Conservation (phyloP, 1,284 basidiomycete genomes). For the Austropuccinia psidii region DNA sequence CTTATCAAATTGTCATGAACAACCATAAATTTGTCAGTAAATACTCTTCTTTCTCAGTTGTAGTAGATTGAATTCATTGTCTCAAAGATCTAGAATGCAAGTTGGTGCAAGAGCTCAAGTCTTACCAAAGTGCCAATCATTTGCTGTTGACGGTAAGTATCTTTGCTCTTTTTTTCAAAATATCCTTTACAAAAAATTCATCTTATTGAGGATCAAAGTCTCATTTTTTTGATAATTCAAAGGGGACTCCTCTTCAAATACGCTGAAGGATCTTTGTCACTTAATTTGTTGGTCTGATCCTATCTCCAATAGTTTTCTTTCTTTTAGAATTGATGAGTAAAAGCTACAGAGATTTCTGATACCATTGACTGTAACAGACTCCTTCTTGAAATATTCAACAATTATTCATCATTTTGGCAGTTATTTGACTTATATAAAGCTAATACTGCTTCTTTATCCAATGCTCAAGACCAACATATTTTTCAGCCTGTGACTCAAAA, state of each 20-base stretch:
- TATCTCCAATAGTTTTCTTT: conserved; percentile 26
- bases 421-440: conserved; percentile 57
- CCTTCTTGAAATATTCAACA: conserved; percentile 81
- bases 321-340: neutral
- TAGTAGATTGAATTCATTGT: conserved; percentile 91
- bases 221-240: conserved; percentile 35
- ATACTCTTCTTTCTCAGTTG: conserved; percentile 81
- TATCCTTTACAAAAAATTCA: conserved; percentile 1
- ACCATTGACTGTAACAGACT: conserved; percentile 50
- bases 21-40: conserved; percentile 62
- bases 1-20: conserved; percentile 85
- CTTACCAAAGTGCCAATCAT: conserved; percentile 71
- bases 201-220: conserved; percentile 22
- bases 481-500: no score
- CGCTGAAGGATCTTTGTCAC: conserved; percentile 86
- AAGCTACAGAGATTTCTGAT: neutral
- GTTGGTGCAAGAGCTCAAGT: conserved; percentile 83
- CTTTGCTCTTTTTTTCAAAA: conserved; percentile 54
- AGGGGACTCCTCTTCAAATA: conserved; percentile 59
- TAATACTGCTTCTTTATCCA: conserved; percentile 52
- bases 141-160: conserved; percentile 90
- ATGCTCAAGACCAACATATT: conserved; percentile 59
- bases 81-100: conserved; percentile 75
- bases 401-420: conserved; percentile 80
- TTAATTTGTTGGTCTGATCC: conserved; percentile 67